Evolutionary conservation across 257 asterid species (phyloP).

Genomic region (Solanum paucissectum): DNA sequence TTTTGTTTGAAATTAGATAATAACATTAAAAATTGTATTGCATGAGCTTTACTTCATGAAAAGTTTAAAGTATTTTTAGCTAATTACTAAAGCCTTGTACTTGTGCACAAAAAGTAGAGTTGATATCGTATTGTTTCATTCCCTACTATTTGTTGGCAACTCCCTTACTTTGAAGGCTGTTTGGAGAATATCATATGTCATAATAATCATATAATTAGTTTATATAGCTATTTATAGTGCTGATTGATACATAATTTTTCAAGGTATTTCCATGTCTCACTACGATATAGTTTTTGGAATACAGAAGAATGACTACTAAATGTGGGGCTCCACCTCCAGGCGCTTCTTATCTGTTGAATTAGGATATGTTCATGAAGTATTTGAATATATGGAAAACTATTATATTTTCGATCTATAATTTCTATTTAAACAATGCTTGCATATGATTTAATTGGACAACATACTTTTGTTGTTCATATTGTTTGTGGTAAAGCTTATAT

Average conservation of each 20-base stretch:
- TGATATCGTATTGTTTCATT: too few species aligned
- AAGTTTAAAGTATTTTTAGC: too few species aligned
- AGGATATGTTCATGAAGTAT: background rate
- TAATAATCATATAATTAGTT: too few species aligned
- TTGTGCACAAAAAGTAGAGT: background rate
- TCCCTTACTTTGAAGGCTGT: background rate
- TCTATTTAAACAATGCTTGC: background rate
- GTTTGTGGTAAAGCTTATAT: background rate
- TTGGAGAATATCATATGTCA: background rate
- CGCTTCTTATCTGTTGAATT: background rate
- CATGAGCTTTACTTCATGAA: too few species aligned
- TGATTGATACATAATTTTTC: background rate
- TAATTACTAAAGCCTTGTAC: background rate
- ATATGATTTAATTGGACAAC: background rate
- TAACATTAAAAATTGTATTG: too few species aligned
- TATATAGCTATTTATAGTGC: too few species aligned
- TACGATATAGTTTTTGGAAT: background rate
- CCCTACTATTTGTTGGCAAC: background rate
- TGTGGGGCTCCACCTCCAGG: background rate
- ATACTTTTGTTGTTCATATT: background rate
- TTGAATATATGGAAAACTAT: background rate
- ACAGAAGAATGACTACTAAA: background rate
- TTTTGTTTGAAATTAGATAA: background rate
- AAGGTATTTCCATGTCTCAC: background rate
- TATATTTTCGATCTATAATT: background rate